Evolutionary conservation across 768 basidiomycete species (phyloP).

Genomic region (Aureoboletus auriporus): DNA sequence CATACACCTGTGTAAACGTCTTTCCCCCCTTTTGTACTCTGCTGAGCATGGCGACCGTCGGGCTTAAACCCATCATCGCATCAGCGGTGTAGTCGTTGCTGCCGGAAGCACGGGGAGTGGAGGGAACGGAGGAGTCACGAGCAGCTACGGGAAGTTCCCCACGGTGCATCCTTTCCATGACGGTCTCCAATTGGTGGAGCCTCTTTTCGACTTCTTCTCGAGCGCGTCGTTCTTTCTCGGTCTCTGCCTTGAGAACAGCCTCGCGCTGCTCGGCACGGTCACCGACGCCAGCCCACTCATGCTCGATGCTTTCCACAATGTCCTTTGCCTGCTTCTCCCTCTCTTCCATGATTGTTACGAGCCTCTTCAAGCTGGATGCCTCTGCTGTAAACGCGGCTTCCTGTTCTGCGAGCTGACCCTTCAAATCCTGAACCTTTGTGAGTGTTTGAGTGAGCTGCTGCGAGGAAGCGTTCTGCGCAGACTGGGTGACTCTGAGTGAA

Average conservation of each 20-base stretch:
- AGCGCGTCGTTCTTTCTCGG: constrained; percentile 64
- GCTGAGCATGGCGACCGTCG: constrained; percentile 84
- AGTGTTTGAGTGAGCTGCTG: constrained; percentile 78
- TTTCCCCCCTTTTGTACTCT: constrained; percentile 77
- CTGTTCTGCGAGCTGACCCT: constrained; percentile 76
- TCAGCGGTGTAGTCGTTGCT: constrained; percentile 43
- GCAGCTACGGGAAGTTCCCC: constrained; percentile 65
- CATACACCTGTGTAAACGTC: constrained; percentile 92
- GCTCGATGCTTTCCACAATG: constrained; percentile 78
- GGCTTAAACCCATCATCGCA: constrained; percentile 70
- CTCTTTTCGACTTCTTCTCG: constrained; percentile 71
- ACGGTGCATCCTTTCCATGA: constrained; percentile 66
- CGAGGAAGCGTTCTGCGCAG: constrained; percentile 64
- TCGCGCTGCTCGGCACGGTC: constrained; percentile 69
- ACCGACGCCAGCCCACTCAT: constrained; percentile 73
- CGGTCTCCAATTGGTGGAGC: constrained; percentile 65
- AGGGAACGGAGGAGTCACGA: constrained; percentile 34
- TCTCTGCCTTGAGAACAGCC: constrained; percentile 60
- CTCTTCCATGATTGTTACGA: constrained; percentile 83
- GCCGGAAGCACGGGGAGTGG: constrained; percentile 40
- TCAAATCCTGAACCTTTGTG: constrained; percentile 68
- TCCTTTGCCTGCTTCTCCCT: constrained; percentile 82
- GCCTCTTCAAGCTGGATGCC: constrained; percentile 63
- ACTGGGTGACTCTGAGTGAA: constrained; percentile 69
- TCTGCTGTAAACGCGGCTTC: constrained; percentile 81